A percentile compares a stretch with the other conserved stretches of the same genome.
These are phyloP conservation scores for Nematocida sp. DNA, from an alignment of 371 early-diverging fungal species.

Conservation along the genomic window DNA sequence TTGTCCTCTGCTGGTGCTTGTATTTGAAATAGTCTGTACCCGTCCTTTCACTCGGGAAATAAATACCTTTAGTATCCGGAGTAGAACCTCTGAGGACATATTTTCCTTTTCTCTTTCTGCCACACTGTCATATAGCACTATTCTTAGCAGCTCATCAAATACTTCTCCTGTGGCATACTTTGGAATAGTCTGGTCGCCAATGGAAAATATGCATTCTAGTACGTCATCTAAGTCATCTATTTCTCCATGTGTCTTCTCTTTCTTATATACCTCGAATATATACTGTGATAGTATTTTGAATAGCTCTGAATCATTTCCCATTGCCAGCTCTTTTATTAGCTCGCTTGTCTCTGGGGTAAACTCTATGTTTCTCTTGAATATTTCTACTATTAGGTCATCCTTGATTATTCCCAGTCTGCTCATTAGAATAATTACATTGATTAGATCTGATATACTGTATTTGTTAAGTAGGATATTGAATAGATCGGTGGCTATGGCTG, in stretches of 20 bases:
- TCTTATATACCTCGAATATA: background rate
- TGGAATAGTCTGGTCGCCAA: slow-evolving; percentile 11
- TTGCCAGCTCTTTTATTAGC: background rate
- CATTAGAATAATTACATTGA: slow-evolving; percentile 15
- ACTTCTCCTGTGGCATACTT: background rate
- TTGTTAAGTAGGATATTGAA: slow-evolving; percentile 11
- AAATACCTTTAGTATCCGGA: background rate
- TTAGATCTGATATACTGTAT: background rate
- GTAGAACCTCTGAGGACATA: background rate
- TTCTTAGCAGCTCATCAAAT: background rate
- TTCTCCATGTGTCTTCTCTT: background rate
- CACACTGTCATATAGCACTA: background rate
- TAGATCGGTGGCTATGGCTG: slow-evolving; percentile 40
- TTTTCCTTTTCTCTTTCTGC: background rate
- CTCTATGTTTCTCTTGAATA: background rate
- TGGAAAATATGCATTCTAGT: background rate
- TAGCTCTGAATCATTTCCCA: background rate
- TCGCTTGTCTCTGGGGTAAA: background rate
- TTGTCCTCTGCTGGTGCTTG: too few relatives aligned
- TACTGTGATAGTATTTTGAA: background rate
- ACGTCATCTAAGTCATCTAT: background rate
- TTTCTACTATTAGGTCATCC: background rate
- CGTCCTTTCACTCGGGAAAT: background rate
- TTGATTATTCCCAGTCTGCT: slow-evolving; percentile 7
- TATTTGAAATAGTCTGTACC: too few relatives aligned